phyloP scores from a whole-genome alignment of 108 stramenopile genomes.

The Pseudonitzschia pungens region DNA sequence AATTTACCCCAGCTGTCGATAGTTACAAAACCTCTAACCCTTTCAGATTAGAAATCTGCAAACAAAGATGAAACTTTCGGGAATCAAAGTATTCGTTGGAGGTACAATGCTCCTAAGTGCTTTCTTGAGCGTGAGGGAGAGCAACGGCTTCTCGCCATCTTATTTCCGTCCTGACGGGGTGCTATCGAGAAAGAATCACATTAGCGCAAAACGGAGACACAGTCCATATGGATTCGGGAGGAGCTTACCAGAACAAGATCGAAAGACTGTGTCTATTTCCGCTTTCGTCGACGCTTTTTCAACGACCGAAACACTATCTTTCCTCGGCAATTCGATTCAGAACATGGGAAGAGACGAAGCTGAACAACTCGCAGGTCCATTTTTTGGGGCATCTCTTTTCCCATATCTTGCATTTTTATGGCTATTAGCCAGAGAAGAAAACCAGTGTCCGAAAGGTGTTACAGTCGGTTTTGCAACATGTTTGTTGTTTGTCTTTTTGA shows the following conservation, averaged over 20 bases:
- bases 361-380: conserved; percentile 76
- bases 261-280: not conserved
- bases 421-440: conserved; percentile 77
- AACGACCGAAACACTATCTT: conserved; percentile 7
- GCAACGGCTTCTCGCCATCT: not conserved
- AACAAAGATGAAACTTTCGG: too few species aligned
- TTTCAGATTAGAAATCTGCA: too few species aligned
- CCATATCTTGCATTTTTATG: conserved; percentile 93
- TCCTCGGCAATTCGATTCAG: not conserved
- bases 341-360: conserved; percentile 48
- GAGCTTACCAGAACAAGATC: not conserved
- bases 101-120: not conserved
- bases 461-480: conserved; percentile 88
- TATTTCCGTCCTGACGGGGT: not conserved
- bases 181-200: not conserved
- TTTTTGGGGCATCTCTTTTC: conserved; percentile 87
- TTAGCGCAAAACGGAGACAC: not conserved
- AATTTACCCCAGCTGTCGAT: too few species aligned
- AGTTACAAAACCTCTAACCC: too few species aligned
- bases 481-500: conserved; percentile 87
- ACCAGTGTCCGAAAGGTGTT: conserved; percentile 83
- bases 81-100: not conserved
- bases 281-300: conserved; percentile 1
- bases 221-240: not conserved
- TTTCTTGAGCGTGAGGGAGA: not conserved